Percentiles rank a stretch among this genome's conserved stretches.
Conservation (phyloP, 768 basidiomycete species). For the Nidularia sp. region DNA sequence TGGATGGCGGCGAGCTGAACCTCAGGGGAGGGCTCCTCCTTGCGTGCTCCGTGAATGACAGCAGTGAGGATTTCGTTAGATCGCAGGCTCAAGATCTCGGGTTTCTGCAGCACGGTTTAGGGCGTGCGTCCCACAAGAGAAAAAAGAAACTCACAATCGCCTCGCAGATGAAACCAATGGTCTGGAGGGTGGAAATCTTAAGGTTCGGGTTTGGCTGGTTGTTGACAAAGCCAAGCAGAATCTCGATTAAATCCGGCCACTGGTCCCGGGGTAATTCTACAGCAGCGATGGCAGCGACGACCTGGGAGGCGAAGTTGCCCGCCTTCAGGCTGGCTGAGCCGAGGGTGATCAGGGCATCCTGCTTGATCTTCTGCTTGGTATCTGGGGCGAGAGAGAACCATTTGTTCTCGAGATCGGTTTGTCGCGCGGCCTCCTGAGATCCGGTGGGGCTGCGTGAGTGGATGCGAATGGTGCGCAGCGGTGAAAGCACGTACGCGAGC, state of each 20-base stretch:
- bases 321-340: slow-evolving; percentile 68
- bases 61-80: slow-evolving; percentile 98
- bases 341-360: slow-evolving; percentile 79
- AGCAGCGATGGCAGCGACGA: slow-evolving; percentile 90
- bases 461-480: slow-evolving; percentile 7
- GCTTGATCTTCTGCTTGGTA: slow-evolving; percentile 80
- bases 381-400: slow-evolving; percentile 77
- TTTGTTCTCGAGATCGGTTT: slow-evolving; percentile 69
- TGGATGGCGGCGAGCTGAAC: slow-evolving; percentile 93
- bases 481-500: slow-evolving; percentile 67
- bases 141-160: slow-evolving; percentile 66
- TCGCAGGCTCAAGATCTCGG: slow-evolving; percentile 81
- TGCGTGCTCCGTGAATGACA: slow-evolving; percentile 95
- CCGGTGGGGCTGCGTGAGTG: slow-evolving; percentile 14
- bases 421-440: slow-evolving; percentile 67
- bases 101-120: slow-evolving; percentile 57
- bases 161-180: slow-evolving; percentile 98
- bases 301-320: slow-evolving; percentile 87
- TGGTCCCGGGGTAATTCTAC: slow-evolving; percentile 86
- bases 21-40: slow-evolving; percentile 87
- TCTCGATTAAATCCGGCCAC: slow-evolving; percentile 89
- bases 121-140: slow-evolving; percentile 2
- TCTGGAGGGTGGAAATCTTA: slow-evolving; percentile 84
- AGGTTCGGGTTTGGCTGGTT: slow-evolving; percentile 67
- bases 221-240: slow-evolving; percentile 84